Base-by-base conservation (phyloP, 805 yeast genomes). In the Jamesozyma lodderae region DNA sequence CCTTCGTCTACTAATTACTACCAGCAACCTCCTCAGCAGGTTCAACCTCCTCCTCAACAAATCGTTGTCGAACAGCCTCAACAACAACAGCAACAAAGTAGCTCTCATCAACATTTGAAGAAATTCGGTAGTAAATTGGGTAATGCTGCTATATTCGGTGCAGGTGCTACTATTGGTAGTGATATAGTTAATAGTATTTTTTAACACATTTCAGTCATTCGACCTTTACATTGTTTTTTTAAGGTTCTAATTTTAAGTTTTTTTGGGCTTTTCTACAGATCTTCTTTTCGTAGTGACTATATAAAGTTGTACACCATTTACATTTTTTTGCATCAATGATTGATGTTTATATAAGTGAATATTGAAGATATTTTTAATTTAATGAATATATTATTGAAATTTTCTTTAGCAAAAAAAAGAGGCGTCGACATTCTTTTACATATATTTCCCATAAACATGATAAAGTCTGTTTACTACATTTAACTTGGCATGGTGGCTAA, bases 91-190 rank as follows among this genome's bases (percentile, higher is more conserved):
- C 51, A 47, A 32, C 64, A 51, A 23, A 55, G 55, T n/a, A 55
- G 55, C 14, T 44, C 47, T 11, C 44, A 47, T 35, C 59, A 57
- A 16, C 55, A 49, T 16, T 46, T 79, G 41, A 75, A 75, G 60
- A 79, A 72, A 52, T 75, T 84, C 48, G 94, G 94, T 19, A 70
- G 82, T 45, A 81, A 84, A 62, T 64, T 88, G 41, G 95, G 95
- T 41, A 77, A 86, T 49, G 94, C 96, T n/a, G 87, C 92, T 24
- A 75, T 88, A 35, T 88, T 86, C 48, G 96, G 96, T 61, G 96
- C 95, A 9, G 97, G 96, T 68, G 95, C 96, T 29, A 80, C 95
- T 2, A 69, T 88, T 38, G 96, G 96, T 53, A 72, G 84, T 32
- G 85, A 81, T 51, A 51, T 90, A 36, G 83, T 88, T 20, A 36